These are phyloP conservation scores for Quercus phellos DNA, from an alignment of 331 rosid genomes.

Conservation along the genomic window DNA sequence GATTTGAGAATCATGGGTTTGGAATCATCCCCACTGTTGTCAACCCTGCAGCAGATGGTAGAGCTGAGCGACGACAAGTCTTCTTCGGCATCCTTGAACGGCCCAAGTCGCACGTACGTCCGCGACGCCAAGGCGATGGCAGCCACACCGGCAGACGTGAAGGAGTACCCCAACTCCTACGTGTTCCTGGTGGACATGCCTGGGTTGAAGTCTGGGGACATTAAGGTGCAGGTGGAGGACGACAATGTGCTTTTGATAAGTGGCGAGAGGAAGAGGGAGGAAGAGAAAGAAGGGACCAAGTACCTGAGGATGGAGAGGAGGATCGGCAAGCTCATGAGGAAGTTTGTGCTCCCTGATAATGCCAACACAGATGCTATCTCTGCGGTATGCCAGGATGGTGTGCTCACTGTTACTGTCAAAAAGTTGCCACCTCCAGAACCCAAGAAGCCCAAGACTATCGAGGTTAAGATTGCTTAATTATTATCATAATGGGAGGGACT, in stretches of 20 bases:
- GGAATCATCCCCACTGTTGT: slow-evolving; percentile 53
- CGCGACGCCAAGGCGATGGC: slow-evolving; percentile 80
- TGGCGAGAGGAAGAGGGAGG: slow-evolving; percentile 82
- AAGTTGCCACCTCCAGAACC: slow-evolving; percentile 92
- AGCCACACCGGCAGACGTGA: slow-evolving; percentile 64
- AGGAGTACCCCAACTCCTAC: slow-evolving; percentile 49
- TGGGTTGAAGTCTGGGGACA: slow-evolving; percentile 54
- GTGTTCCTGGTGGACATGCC: slow-evolving; percentile 68
- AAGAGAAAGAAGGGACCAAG: slow-evolving; percentile 66
- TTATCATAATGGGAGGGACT: no score
- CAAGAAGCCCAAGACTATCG: slow-evolving; percentile 66
- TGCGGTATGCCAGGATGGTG: slow-evolving; percentile 75
- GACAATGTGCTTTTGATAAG: slow-evolving; percentile 53
- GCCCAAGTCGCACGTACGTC: slow-evolving; percentile 47
- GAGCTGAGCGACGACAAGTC: slow-evolving; percentile 52
- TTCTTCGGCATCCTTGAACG: slow-evolving; percentile 1
- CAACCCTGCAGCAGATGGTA: slow-evolving; percentile 53
- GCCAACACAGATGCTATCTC: slow-evolving; percentile 51
- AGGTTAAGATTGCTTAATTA: slow-evolving; percentile 61
- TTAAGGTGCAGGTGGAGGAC: slow-evolving; percentile 70
- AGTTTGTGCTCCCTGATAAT: slow-evolving; percentile 77
- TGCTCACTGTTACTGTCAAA: slow-evolving; percentile 62
- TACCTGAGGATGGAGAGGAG: slow-evolving; percentile 84
- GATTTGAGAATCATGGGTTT: slow-evolving; percentile 54
- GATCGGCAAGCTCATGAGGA: slow-evolving; percentile 70